phyloP scores from a whole-genome alignment of 192 early-diverging fungal species.

The Pecoramyces ruminantium region DNA sequence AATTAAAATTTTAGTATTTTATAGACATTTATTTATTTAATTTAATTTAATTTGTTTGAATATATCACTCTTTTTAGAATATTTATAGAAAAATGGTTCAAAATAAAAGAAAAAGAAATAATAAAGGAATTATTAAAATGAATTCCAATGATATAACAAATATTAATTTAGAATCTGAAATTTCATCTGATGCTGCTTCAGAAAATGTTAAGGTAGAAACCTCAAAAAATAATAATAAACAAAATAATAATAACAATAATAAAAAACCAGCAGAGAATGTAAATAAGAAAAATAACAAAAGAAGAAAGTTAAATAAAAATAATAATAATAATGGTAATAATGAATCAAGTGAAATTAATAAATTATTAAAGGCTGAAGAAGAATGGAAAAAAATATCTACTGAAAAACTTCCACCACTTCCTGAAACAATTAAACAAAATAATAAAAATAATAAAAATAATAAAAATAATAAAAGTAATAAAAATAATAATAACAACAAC shows the following conservation, averaged over 20 bases:
- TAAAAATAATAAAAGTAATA: background rate
- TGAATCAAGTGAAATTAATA: background rate
- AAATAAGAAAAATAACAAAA: background rate
- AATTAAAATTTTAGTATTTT: no score
- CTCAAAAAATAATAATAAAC: background rate
- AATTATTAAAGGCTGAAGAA: background rate
- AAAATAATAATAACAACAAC: background rate
- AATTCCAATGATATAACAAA: background rate
- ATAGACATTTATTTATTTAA: no score
- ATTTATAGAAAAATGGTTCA: background rate
- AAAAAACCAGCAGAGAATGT: background rate
- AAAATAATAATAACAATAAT: background rate
- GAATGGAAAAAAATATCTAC: background rate
- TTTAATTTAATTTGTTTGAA: no score
- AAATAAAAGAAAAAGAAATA: background rate
- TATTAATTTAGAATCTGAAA: background rate
- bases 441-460: background rate
- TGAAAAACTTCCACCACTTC: background rate
- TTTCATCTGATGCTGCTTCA: background rate
- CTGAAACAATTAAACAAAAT: background rate
- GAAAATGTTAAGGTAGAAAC: background rate
- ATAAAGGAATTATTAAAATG: background rate
- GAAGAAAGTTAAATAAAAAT: background rate
- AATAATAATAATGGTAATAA: background rate
- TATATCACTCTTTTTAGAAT: no score